Conservation (phyloP, 345 rosid species). For the Pseudoturritis turrita region DNA sequence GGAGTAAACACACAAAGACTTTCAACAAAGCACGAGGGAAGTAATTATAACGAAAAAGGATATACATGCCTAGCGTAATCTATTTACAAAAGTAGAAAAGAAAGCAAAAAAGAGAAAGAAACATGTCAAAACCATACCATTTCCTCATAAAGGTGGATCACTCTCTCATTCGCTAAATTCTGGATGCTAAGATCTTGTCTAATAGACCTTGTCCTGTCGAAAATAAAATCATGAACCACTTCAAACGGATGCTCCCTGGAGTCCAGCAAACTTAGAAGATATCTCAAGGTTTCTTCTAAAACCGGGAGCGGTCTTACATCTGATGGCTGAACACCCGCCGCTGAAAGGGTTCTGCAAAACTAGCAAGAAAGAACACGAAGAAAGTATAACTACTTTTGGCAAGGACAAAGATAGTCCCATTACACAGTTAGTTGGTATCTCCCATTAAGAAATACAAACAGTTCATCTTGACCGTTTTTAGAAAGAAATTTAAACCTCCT, state of each 20-base stretch:
- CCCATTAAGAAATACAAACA: neutral
- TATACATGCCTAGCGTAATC: neutral
- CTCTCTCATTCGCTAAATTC: constrained; percentile 55
- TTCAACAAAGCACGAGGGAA: neutral
- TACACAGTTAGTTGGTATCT: neutral
- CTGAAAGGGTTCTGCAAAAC: constrained; percentile 94
- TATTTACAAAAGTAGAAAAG: neutral
- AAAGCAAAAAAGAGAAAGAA: neutral
- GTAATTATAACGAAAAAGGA: neutral
- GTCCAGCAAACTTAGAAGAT: constrained; percentile 62
- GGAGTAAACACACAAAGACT: neutral
- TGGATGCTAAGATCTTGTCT: constrained; percentile 96
- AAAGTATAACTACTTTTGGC: neutral
- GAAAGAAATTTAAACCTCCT: neutral
- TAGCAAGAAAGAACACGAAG: constrained; percentile 30
- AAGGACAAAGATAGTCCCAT: neutral
- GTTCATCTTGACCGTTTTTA: neutral
- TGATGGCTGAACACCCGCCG: constrained; percentile 41
- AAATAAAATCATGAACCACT: constrained; percentile 86
- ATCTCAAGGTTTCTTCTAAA: constrained; percentile 63
- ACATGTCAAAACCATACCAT: constrained; percentile 51
- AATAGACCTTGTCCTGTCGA: constrained; percentile 90
- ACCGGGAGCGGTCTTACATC: constrained; percentile 80
- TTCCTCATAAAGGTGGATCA: constrained; percentile 66
- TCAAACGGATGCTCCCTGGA: constrained; percentile 59